Base-by-base conservation (phyloP, 805 yeast genomes). In the Yarrowia deformans region DNA sequence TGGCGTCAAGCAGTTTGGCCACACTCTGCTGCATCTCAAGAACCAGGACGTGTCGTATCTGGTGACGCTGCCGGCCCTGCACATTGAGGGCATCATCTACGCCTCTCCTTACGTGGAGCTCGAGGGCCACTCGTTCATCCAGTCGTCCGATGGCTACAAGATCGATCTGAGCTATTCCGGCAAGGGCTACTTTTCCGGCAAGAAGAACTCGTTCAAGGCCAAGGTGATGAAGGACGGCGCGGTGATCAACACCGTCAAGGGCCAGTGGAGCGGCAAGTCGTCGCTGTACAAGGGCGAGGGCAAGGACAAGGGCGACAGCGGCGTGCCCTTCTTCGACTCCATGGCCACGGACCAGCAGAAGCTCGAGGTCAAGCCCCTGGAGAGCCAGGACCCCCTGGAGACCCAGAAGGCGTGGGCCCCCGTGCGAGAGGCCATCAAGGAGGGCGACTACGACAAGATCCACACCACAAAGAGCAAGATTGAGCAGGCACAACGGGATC, bases 81-180 rank as follows among this genome's bases (percentile, higher is more conserved):
- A 95, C 79, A 90, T 94, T 71, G 99, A 94, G 80, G 98, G 99
- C 37, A 85, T 94, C 70, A 80, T 94, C 71, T 88, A 90, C 72
- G 97, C 97, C 12, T 84, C 97, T 1, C 99, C 99, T 37, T 94
- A 89, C 78, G 97, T 93, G 67, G 99, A 95, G 81, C 84, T 95
- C 72, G 97, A 94, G 76, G 96, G 96, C 70, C 87, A 87, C 73
- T 85, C 96, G n/a, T 87, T 83, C 75, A 91, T 95, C 77, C 96
- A 90, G 79, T 83, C 92, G 56, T 88, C 95, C 14, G 84, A 85
- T 64, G 98, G 98, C 29, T 88, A 88, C 79, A 78, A 84, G 71
- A 85, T 93, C 16, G 83, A 84, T 39, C 81, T 95, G 70, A 97
- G 91, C 74, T 95, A 85, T 79, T 84, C 90, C 46, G 99, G 99